These are phyloP conservation scores for Pistacia vera DNA, from an alignment of 345 rosid genomes.

Conservation along the genomic window DNA sequence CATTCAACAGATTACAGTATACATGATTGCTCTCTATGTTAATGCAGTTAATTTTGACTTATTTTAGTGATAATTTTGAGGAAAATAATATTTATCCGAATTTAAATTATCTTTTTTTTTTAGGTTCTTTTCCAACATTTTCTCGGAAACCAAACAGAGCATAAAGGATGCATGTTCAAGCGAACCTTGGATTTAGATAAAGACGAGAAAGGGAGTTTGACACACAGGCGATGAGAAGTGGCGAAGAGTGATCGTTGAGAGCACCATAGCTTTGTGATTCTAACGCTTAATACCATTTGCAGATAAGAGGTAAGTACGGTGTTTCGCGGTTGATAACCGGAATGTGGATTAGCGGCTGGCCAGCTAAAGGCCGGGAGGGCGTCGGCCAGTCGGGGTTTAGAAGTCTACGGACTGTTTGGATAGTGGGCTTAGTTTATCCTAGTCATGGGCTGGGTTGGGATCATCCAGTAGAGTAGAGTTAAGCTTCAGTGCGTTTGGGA, in stretches of 20 bases:
- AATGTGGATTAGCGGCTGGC: neutral
- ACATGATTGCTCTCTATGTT: neutral
- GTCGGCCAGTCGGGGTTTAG: neutral
- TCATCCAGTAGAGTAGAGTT: neutral
- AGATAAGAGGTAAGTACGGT: neutral
- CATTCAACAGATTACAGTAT: neutral
- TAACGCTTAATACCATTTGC: conserved; percentile 22
- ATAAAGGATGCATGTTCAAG: neutral
- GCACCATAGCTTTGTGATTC: conserved; percentile 19
- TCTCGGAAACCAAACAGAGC: conserved; percentile 11
- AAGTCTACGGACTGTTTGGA: conserved; percentile 2
- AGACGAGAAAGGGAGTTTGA: conserved; percentile 26
- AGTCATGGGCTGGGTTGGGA: neutral
- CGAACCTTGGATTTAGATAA: conserved; percentile 30
- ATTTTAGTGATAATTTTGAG: neutral
- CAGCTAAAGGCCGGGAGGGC: neutral
- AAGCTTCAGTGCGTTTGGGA: no score
- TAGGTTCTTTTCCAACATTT: neutral
- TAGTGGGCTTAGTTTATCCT: neutral
- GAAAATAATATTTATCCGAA: neutral
- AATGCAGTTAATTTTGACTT: neutral
- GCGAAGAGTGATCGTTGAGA: conserved; percentile 11
- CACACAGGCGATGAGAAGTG: conserved; percentile 18
- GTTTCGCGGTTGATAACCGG: neutral
- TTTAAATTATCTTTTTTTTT: neutral